A percentile compares a stretch with the other conserved stretches of the same genome.
Evolutionary conservation across 345 rosid species (phyloP).

Genomic region (Reutealis trisperma): DNA sequence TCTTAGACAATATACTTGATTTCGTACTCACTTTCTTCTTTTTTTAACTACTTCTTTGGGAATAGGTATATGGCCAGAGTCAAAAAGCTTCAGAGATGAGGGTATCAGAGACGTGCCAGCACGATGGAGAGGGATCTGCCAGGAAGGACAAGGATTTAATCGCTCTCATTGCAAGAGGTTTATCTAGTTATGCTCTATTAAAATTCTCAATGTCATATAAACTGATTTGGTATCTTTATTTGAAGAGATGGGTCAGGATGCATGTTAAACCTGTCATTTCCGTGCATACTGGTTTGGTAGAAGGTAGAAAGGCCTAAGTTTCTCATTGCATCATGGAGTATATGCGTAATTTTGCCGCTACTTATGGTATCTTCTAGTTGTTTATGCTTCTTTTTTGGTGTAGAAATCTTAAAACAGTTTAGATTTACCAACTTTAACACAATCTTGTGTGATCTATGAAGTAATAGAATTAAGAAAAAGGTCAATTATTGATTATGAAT

Average conservation of each 20-base stretch:
- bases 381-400: too few relatives aligned
- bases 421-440: too few relatives aligned
- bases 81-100: constrained; percentile 18
- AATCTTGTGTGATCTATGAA: too few relatives aligned
- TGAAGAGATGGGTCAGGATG: neutral
- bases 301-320: neutral
- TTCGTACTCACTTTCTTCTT: neutral
- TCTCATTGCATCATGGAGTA: neutral
- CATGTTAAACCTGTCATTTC: neutral
- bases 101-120: constrained; percentile 4
- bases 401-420: too few relatives aligned
- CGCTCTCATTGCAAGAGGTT: constrained; percentile 24
- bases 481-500: too few relatives aligned
- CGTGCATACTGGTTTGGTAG: neutral
- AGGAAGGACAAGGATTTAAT: constrained; percentile 20
- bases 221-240: neutral
- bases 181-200: neutral
- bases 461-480: too few relatives aligned
- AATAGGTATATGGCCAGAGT: constrained; percentile 27
- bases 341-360: too few relatives aligned
- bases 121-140: constrained; percentile 25
- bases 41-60: neutral
- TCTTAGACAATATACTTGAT: neutral
- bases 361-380: too few relatives aligned
- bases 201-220: neutral